phyloP scores from a whole-genome alignment of 495 filamentous ascomycete species.

The Hamigera avellanea region DNA sequence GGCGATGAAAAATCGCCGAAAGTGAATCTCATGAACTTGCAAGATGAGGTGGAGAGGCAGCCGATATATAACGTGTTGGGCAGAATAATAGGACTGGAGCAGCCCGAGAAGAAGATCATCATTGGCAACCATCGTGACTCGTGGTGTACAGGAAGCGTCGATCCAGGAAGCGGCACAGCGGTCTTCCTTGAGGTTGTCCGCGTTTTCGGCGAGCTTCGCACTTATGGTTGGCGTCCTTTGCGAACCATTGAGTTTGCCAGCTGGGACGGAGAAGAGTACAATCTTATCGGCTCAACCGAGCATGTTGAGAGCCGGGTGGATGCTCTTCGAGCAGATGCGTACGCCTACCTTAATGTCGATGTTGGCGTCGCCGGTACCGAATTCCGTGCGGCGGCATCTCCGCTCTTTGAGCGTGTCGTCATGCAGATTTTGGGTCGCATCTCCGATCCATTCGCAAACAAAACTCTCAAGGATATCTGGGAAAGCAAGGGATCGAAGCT shows the following conservation, averaged over 20 bases:
- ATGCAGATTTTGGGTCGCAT: constrained; percentile 62
- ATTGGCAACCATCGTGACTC: constrained; percentile 91
- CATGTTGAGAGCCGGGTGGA: constrained; percentile 67
- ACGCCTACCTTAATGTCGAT: constrained; percentile 90
- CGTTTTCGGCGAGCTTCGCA: constrained; percentile 64
- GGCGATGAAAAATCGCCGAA: constrained; percentile 64
- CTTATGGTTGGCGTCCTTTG: constrained; percentile 76
- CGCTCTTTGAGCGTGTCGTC: constrained; percentile 61
- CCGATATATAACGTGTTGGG: constrained; percentile 87
- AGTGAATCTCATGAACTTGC: constrained; percentile 76
- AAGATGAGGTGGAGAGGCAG: constrained; percentile 72
- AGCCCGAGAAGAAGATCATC: constrained; percentile 73
- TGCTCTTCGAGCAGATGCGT: constrained; percentile 44
- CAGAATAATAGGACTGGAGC: constrained; percentile 68
- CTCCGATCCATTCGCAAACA: constrained; percentile 58
- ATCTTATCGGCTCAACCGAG: constrained; percentile 88
- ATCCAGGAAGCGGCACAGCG: constrained; percentile 82
- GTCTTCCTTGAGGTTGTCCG: constrained; percentile 79
- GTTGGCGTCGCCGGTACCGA: constrained; percentile 63
- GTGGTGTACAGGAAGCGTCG: constrained; percentile 80
- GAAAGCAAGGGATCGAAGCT: constrained; percentile 45
- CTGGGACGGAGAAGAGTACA: constrained; percentile 92
- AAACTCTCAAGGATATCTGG: constrained; percentile 68
- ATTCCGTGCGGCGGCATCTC: constrained; percentile 68
- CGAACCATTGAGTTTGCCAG: constrained; percentile 89